Evolutionary conservation across 2,329 filamentous ascomycete species (phyloP), one percentile per base, ranked within the genome.

Genomic region (Helicocarpus griseus): DNA sequence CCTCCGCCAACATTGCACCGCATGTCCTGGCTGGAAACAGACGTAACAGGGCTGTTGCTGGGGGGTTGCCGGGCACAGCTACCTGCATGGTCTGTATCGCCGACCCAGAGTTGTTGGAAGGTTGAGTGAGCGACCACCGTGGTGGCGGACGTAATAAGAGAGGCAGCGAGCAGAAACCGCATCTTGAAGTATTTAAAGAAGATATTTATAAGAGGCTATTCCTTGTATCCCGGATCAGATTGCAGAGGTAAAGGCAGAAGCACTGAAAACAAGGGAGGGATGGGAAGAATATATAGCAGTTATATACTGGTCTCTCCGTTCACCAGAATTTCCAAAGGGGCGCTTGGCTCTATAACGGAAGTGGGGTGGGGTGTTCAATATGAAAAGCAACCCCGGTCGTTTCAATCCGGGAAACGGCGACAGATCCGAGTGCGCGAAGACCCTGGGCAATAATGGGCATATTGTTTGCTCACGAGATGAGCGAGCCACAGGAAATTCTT

Each of bases 1-100:
- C n/a, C 46, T 11, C 46, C 46, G n/a, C 72, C 69, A 28, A 77
- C 76, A 60, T 81, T 81, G 69, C 78, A 82, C 31, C 76, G 78
- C 39, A 82, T 65, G 53, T 76, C 72, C 59, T 75, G 71, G 51
- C 73, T 77, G 28, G 68, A 73, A 6, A 80, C 77, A 59, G 81
- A 73, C n/a, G 68, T 72, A 61, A 80, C 75, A 50, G 77, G 77
- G 28, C 26, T 41, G 28, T 55, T 55, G 36, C 52, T 63, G 17
- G 49, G 14, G 6, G 53, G 48, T 24, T 38, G 35, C 19, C 53
- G 53, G 28, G 53, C 54, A 38, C 46, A 49, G 31, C 36, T 52
- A 8, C 43, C 43, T 7, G 51, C 51, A 43, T 54, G 48, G 24
- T 55, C 54, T 9, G 38, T 49, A 14, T 31, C 46, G 28, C 53